Conservation (phyloP, 495 filamentous ascomycete genomes). For the Rusavskia elegans region DNA sequence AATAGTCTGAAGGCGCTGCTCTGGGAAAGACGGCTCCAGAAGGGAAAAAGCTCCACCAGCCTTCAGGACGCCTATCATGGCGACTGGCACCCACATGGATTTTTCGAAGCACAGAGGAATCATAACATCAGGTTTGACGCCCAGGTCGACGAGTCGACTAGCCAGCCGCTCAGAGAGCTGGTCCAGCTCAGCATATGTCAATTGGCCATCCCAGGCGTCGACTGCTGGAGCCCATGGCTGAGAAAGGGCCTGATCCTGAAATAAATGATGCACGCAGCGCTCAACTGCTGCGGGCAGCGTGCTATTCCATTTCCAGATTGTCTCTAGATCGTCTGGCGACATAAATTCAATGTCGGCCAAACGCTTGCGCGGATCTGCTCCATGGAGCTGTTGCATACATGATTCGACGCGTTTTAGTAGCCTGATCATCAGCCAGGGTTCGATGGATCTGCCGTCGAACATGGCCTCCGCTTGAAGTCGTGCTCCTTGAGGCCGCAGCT, state of each 20-base stretch:
- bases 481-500: too few species aligned
- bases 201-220: slow-evolving; percentile 29
- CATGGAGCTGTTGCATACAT: too few species aligned
- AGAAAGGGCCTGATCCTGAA: background rate
- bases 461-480: too few species aligned
- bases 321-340: slow-evolving; percentile 20
- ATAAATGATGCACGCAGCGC: slow-evolving; percentile 4
- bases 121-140: slow-evolving; percentile 20
- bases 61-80: slow-evolving; percentile 36
- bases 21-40: slow-evolving; percentile 39
- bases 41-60: slow-evolving; percentile 24
- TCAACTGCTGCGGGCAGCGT: slow-evolving; percentile 18
- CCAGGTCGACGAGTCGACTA: slow-evolving; percentile 5
- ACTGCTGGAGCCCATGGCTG: slow-evolving; percentile 15
- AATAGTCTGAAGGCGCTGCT: slow-evolving; percentile 34
- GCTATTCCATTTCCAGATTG: slow-evolving; percentile 27
- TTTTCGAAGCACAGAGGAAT: slow-evolving; percentile 42
- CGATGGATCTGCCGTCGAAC: too few species aligned
- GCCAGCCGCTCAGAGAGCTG: slow-evolving; percentile 20
- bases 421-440: too few species aligned
- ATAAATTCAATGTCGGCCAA: slow-evolving; percentile 24
- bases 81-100: slow-evolving; percentile 33
- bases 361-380: background rate
- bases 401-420: too few species aligned
- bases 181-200: slow-evolving; percentile 35